A percentile compares a stretch with the other conserved stretches of the same genome.
Evolutionary conservation across 1,284 basidiomycete genomes (phyloP).

Genomic region (Exobasidium cylindrosporum): DNA sequence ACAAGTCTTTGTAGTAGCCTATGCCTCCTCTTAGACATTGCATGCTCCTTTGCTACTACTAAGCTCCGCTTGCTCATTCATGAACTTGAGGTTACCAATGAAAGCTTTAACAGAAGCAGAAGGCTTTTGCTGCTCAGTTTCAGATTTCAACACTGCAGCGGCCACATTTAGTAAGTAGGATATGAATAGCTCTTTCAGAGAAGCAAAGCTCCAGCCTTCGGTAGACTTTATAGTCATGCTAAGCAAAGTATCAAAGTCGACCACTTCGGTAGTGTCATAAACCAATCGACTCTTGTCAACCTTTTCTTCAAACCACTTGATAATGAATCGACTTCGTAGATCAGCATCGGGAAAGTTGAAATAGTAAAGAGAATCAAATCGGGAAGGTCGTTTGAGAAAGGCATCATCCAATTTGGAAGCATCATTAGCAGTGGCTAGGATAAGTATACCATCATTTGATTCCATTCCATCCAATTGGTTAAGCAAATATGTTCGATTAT

Average conservation of each 20-base stretch:
- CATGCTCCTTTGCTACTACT: too few relatives aligned
- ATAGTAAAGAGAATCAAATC: slow-evolving; percentile 16
- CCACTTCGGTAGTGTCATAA: neutral
- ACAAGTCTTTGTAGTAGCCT: too few relatives aligned
- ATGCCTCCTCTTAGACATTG: too few relatives aligned
- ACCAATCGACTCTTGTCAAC: neutral
- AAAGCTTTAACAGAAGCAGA: too few relatives aligned
- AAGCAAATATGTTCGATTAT: neutral
- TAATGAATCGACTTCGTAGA: slow-evolving; percentile 7
- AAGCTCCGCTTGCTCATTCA: too few relatives aligned
- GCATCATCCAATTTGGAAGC: slow-evolving; percentile 14
- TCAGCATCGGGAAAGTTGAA: slow-evolving; percentile 12
- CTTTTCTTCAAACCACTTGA: slow-evolving; percentile 13
- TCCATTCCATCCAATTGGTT: slow-evolving; percentile 17
- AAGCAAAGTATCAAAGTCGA: neutral
- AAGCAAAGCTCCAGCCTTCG: slow-evolving; percentile 15
- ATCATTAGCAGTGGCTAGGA: slow-evolving; percentile 16
- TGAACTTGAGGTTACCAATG: too few relatives aligned
- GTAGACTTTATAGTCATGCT: neutral
- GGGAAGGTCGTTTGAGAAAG: slow-evolving; percentile 15
- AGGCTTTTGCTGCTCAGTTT: too few relatives aligned
- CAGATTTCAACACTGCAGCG: too few relatives aligned
- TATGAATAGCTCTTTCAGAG: slow-evolving; percentile 18
- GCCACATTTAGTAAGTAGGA: too few relatives aligned
- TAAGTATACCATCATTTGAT: slow-evolving; percentile 15